These are phyloP conservation scores for Entrophospora sp. DNA, from an alignment of 192 early-diverging fungal genomes.

Conservation along the genomic window DNA sequence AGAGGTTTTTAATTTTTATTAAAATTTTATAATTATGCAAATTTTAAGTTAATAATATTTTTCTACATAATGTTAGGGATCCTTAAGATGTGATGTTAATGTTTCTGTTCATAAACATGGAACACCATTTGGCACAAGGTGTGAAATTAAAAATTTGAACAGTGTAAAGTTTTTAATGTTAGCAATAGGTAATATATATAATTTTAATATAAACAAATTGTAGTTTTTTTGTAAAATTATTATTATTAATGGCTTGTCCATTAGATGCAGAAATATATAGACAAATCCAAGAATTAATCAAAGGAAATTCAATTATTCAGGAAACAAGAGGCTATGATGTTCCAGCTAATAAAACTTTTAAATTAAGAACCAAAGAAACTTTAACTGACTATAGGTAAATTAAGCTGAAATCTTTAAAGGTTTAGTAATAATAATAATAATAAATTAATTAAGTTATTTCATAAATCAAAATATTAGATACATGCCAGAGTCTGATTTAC, in stretches of 20 bases:
- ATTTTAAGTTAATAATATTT: too few relatives aligned
- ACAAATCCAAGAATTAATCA: slow-evolving; percentile 54
- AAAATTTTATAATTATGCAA: too few relatives aligned
- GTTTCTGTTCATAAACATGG: slow-evolving; percentile 63
- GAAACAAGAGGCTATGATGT: slow-evolving; percentile 81
- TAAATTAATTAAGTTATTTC: slow-evolving; percentile 1
- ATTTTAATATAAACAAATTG: too few relatives aligned
- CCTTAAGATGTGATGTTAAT: slow-evolving; percentile 86
- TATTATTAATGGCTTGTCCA: too few relatives aligned
- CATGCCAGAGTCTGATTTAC: slow-evolving; percentile 76
- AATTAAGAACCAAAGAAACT: slow-evolving; percentile 68
- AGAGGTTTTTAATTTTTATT: slow-evolving; percentile 46
- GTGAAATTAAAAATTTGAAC: slow-evolving; percentile 75
- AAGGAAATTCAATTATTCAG: slow-evolving; percentile 42
- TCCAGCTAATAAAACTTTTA: slow-evolving; percentile 48
- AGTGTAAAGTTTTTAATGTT: slow-evolving; percentile 55
- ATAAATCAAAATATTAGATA: too few relatives aligned
- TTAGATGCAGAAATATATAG: slow-evolving; percentile 71
- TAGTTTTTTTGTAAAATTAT: too few relatives aligned
- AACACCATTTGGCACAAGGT: slow-evolving; percentile 49
- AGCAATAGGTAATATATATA: slow-evolving; percentile 51
- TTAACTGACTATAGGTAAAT: slow-evolving; percentile 65
- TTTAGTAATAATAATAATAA: slow-evolving; percentile 16
- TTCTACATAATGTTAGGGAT: slow-evolving; percentile 41
- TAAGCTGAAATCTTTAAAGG: neutral